A percentile compares a stretch with the other conserved stretches of the same genome.
phyloP scores from a whole-genome alignment of 768 basidiomycete species.

The Myochromella boudieri region DNA sequence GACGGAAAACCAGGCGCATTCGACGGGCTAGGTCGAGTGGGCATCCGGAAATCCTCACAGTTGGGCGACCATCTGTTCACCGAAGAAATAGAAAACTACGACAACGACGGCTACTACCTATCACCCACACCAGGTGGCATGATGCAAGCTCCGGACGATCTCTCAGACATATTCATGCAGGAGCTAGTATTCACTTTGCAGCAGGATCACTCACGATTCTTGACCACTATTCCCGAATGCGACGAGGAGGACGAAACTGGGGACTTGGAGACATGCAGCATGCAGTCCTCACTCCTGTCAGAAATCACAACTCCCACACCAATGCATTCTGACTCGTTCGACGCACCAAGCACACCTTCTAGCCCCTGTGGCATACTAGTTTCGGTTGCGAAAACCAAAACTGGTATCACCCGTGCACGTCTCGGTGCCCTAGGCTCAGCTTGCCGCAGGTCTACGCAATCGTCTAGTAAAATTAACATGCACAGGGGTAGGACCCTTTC shows the following conservation, averaged over 20 bases:
- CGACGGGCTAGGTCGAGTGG: slow-evolving; percentile 16
- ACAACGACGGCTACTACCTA: slow-evolving; percentile 7
- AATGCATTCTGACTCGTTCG: no score
- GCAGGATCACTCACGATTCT: slow-evolving; percentile 7
- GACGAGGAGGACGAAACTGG: slow-evolving; percentile 11
- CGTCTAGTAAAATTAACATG: no score
- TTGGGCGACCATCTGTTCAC: not conserved
- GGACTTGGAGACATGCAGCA: no score
- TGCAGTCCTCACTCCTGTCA: no score
- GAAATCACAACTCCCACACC: no score
- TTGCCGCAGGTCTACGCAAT: no score
- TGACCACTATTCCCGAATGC: slow-evolving; percentile 13
- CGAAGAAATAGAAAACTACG: not conserved
- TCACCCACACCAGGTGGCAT: slow-evolving; percentile 15
- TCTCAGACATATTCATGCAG: slow-evolving; percentile 12
- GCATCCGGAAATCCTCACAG: slow-evolving; percentile 12
- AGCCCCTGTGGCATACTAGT: no score
- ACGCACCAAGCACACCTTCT: no score
- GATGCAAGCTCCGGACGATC: not conserved
- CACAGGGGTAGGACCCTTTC: no score
- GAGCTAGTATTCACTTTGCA: slow-evolving; percentile 16
- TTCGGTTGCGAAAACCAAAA: no score
- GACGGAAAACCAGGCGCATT: slow-evolving; percentile 10
- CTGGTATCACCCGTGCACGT: no score
- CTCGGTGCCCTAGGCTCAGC: no score